Conservation (phyloP, 768 basidiomycete genomes). For the Candolleomyces aberdarensis region DNA sequence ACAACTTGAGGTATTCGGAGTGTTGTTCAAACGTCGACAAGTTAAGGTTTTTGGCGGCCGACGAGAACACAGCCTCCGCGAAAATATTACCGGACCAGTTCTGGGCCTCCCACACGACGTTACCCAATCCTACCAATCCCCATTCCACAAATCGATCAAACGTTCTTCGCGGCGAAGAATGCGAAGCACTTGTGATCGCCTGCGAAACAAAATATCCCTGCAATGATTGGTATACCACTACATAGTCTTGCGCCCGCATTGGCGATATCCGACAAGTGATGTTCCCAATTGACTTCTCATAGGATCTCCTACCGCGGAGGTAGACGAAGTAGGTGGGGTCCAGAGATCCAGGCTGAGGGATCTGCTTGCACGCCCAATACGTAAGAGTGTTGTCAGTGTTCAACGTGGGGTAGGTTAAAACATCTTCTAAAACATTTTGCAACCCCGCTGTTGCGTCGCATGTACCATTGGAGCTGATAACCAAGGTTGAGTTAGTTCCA, state of each 20-base stretch:
- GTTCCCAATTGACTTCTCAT: constrained; percentile 11
- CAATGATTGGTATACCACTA: constrained; percentile 13
- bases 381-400: constrained; percentile 1
- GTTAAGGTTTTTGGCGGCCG: constrained; percentile 15
- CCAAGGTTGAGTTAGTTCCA: neutral
- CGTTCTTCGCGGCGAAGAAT: neutral
- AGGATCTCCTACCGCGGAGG: constrained; percentile 6
- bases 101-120: neutral
- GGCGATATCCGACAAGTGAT: constrained; percentile 16
- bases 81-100: neutral
- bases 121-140: neutral
- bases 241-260: constrained; percentile 14
- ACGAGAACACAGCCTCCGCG: constrained; percentile 10
- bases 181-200: neutral
- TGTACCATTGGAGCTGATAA: neutral
- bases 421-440: neutral
- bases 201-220: neutral
- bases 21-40: constrained; percentile 1
- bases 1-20: constrained; percentile 14
- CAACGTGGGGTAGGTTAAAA: neutral
- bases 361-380: constrained; percentile 15
- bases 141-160: constrained; percentile 3
- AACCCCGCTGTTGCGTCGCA: neutral
- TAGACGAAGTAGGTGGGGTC: constrained; percentile 13
- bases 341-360: neutral